A percentile compares a stretch with the other conserved stretches of the same genome.
Conservation (phyloP, 495 filamentous ascomycete species). For the Aspergillus diversus region DNA sequence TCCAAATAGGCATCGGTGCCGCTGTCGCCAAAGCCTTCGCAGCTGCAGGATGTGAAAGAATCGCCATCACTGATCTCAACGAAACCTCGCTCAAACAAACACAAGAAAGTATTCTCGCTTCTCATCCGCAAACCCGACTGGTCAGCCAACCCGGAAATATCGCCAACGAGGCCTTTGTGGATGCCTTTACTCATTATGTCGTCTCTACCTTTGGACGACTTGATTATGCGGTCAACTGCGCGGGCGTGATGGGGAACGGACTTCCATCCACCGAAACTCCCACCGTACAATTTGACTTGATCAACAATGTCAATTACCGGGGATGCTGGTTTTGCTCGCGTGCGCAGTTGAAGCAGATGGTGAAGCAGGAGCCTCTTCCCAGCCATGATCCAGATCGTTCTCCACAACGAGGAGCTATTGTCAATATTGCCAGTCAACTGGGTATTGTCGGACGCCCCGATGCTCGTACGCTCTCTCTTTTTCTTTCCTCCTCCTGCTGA, state of each 20-base stretch:
- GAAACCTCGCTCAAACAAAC: constrained; percentile 41
- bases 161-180: constrained; percentile 45
- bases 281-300: constrained; percentile 47
- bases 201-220: constrained; percentile 44
- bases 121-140: constrained; percentile 34
- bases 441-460: constrained; percentile 52
- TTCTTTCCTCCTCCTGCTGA: neutral
- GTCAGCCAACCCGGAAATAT: constrained; percentile 44
- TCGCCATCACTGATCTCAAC: constrained; percentile 56
- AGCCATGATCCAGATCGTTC: constrained; percentile 40
- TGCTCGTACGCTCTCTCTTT: constrained; percentile 43
- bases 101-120: constrained; percentile 29
- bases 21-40: constrained; percentile 56
- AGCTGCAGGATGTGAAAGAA: constrained; percentile 47
- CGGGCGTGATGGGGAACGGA: constrained; percentile 47
- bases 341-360: constrained; percentile 52
- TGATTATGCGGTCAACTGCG: constrained; percentile 57
- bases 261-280: constrained; percentile 41
- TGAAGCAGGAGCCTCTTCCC: constrained; percentile 47
- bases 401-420: constrained; percentile 46
- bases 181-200: constrained; percentile 37
- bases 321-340: constrained; percentile 56
- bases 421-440: constrained; percentile 60
- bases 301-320: constrained; percentile 57
- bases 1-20: constrained; percentile 56